Evolutionary conservation across 164 flowering plant genomes (phyloP).

Genomic region (Protea cynaroides): DNA sequence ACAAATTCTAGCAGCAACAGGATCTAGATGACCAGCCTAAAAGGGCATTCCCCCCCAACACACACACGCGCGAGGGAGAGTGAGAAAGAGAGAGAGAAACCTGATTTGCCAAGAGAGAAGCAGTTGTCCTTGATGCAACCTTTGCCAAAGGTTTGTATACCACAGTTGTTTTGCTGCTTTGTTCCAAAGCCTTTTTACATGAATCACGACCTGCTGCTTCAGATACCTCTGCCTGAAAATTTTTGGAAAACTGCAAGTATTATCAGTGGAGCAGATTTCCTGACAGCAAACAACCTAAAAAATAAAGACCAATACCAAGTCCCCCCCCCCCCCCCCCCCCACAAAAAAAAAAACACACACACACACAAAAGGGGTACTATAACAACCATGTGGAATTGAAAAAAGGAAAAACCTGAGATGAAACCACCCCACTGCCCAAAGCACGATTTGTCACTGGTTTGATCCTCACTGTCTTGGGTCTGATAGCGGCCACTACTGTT

Average conservation of each 20-base stretch:
- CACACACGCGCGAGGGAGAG: no score
- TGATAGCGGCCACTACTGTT: conserved; percentile 52
- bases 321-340: no score
- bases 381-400: not conserved
- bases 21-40: no score
- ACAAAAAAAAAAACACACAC: no score
- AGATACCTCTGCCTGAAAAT: conserved; percentile 45
- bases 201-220: conserved; percentile 29
- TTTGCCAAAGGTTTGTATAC: conserved; percentile 89
- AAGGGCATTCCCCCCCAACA: no score
- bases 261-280: not conserved
- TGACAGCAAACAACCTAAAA: conserved; percentile 8
- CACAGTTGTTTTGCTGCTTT: conserved; percentile 38
- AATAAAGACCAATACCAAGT: not conserved
- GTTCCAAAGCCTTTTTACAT: conserved; percentile 24
- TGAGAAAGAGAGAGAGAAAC: conserved; percentile 20
- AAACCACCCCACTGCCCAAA: conserved; percentile 22
- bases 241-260: not conserved
- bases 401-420: conserved; percentile 16
- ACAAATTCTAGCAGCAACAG: no score
- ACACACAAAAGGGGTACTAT: no score
- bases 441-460: conserved; percentile 37
- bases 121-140: conserved; percentile 64
- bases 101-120: conserved; percentile 67
- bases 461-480: conserved; percentile 81